A percentile compares a stretch with the other conserved stretches of the same genome.
Conservation (phyloP, 176 grass and related monocot genomes). For the Pharus latifolius region DNA sequence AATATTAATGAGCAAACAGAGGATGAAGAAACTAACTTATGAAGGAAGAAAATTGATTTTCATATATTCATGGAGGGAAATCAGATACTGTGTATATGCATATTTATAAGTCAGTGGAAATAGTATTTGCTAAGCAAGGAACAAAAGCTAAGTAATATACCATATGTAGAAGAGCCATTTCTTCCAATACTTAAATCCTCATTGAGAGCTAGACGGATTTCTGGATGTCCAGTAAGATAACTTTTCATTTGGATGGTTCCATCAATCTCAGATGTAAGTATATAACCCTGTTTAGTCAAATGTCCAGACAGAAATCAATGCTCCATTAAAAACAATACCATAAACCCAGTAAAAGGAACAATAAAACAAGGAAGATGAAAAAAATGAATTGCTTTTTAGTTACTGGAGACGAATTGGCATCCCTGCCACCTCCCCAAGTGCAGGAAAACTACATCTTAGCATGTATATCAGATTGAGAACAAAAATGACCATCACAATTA, state of each 20-base stretch:
- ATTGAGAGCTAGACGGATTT: slow-evolving; percentile 96
- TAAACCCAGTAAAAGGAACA: neutral
- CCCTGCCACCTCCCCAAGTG: neutral
- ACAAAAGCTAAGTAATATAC: slow-evolving; percentile 25
- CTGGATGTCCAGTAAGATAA: slow-evolving; percentile 92
- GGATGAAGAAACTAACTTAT: neutral
- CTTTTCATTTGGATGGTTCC: slow-evolving; percentile 99
- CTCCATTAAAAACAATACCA: neutral
- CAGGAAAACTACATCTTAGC: neutral
- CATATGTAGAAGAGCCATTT: slow-evolving; percentile 59
- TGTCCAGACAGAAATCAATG: neutral
- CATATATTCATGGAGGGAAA: neutral
- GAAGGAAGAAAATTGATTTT: neutral
- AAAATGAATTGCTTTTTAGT: neutral
- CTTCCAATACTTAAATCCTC: slow-evolving; percentile 92
- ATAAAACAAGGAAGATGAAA: neutral
- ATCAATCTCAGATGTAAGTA: slow-evolving; percentile 98
- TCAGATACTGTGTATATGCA: neutral
- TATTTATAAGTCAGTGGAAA: neutral
- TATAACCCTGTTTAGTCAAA: slow-evolving; percentile 64
- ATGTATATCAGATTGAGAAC: neutral
- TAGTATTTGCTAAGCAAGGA: neutral
- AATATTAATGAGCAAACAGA: slow-evolving; percentile 7
- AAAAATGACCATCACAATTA: neutral
- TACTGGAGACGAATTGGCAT: neutral